phyloP scores from a whole-genome alignment of 2,329 filamentous ascomycete species.

The Coniochaeta prunicola region DNA sequence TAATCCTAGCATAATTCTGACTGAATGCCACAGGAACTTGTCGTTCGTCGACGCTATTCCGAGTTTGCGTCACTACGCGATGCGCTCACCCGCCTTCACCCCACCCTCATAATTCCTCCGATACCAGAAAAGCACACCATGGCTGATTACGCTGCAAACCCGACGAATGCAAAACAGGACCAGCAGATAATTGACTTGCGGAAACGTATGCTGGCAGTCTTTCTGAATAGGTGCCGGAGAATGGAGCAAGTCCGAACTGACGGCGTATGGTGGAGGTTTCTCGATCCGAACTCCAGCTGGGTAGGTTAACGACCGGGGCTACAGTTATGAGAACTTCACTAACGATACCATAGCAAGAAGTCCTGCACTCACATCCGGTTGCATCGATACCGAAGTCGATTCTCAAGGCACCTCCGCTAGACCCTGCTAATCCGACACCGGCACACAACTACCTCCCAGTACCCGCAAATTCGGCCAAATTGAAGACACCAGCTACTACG shows the following conservation, averaged over 20 bases:
- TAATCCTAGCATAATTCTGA: neutral
- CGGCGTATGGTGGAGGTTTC: slow-evolving; percentile 94
- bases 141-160: slow-evolving; percentile 96
- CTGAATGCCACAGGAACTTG: slow-evolving; percentile 70
- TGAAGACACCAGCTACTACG: slow-evolving; percentile 51
- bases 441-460: slow-evolving; percentile 85
- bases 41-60: slow-evolving; percentile 91
- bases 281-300: slow-evolving; percentile 98
- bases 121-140: slow-evolving; percentile 99
- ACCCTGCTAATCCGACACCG: slow-evolving; percentile 84
- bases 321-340: slow-evolving; percentile 10
- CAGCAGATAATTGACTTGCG: slow-evolving; percentile 92
- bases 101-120: slow-evolving; percentile 89
- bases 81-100: slow-evolving; percentile 84
- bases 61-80: slow-evolving; percentile 90
- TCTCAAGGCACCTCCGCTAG: slow-evolving; percentile 88
- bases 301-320: slow-evolving; percentile 38
- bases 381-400: slow-evolving; percentile 90
- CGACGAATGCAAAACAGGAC: slow-evolving; percentile 96
- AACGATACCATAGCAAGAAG: slow-evolving; percentile 62
- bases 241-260: slow-evolving; percentile 92
- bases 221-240: slow-evolving; percentile 83
- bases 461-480: slow-evolving; percentile 76
- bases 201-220: slow-evolving; percentile 95
- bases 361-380: slow-evolving; percentile 86